These are phyloP conservation scores for Rhododendron mucronatum DNA, from an alignment of 148 eudicot species.

Conservation along the genomic window DNA sequence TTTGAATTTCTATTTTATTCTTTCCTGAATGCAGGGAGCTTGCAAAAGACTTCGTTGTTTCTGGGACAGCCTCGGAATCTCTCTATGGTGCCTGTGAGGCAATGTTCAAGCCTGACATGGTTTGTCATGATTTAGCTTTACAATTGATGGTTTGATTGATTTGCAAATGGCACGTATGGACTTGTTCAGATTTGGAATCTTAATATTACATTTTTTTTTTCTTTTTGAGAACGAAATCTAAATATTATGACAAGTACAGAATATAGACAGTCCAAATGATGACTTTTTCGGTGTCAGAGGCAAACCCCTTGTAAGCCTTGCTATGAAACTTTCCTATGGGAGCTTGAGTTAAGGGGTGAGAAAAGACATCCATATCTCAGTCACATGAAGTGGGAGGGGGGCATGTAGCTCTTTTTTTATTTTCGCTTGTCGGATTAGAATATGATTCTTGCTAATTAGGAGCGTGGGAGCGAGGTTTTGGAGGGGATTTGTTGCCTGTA, in stretches of 20 bases:
- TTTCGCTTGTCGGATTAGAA: background rate
- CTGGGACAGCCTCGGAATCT: constrained; percentile 93
- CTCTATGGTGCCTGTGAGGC: constrained; percentile 98
- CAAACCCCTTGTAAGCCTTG: background rate
- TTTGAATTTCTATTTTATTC: background rate
- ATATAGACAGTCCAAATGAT: background rate
- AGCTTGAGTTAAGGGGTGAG: background rate
- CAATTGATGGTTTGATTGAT: background rate
- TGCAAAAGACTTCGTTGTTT: constrained; percentile 96
- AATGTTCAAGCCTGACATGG: constrained; percentile 98
- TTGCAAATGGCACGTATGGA: background rate
- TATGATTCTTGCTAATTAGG: background rate
- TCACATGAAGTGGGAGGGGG: background rate
- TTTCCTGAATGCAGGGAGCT: constrained; percentile 54
- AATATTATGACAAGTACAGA: background rate
- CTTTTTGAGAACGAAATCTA: too few species aligned
- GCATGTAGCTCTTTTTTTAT: background rate
- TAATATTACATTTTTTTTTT: too few species aligned
- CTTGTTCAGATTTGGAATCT: background rate
- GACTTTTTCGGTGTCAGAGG: background rate
- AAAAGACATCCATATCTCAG: background rate
- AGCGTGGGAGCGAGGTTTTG: background rate
- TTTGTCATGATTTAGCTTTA: constrained; percentile 21
- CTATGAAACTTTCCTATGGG: background rate
- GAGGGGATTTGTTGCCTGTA: background rate